Conservation (phyloP, 2,329 filamentous ascomycete species). For the Alternaria sp. region DNA sequence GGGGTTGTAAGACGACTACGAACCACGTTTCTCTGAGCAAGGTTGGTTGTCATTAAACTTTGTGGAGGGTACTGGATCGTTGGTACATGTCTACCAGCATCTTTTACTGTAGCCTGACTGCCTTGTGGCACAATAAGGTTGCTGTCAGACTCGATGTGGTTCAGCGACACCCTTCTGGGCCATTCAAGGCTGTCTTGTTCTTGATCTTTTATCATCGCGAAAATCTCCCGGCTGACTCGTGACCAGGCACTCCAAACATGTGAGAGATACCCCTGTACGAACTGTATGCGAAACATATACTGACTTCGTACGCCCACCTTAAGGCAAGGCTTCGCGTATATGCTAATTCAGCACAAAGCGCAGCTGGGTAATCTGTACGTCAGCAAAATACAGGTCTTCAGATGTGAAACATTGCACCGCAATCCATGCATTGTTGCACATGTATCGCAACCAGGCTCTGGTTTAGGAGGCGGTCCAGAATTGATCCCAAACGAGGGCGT, state of each 20-base stretch:
- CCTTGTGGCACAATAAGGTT: neutral
- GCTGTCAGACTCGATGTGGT: neutral
- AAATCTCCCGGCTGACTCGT: neutral
- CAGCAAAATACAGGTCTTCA: slow-evolving; percentile 26
- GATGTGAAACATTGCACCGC: slow-evolving; percentile 11
- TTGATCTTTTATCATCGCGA: neutral
- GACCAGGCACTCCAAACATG: slow-evolving; percentile 27
- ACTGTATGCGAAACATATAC: too few relatives aligned
- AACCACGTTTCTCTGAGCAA: too few relatives aligned
- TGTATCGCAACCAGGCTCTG: slow-evolving; percentile 12
- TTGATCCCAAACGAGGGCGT: too few relatives aligned
- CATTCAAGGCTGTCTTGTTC: neutral
- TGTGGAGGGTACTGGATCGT: too few relatives aligned
- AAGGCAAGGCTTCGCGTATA: slow-evolving; percentile 25
- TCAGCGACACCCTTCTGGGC: neutral
- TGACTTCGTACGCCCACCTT: too few relatives aligned
- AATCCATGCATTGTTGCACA: slow-evolving; percentile 25
- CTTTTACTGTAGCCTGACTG: too few relatives aligned
- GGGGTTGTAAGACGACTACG: neutral
- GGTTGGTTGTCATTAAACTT: too few relatives aligned
- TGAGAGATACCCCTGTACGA: too few relatives aligned
- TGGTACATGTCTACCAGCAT: too few relatives aligned
- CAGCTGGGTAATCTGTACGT: slow-evolving; percentile 28
- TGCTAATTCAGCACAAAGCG: slow-evolving; percentile 31
- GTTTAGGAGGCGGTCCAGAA: too few relatives aligned